Base-by-base conservation (phyloP, 768 basidiomycete genomes). In the Trametes gibbosa region DNA sequence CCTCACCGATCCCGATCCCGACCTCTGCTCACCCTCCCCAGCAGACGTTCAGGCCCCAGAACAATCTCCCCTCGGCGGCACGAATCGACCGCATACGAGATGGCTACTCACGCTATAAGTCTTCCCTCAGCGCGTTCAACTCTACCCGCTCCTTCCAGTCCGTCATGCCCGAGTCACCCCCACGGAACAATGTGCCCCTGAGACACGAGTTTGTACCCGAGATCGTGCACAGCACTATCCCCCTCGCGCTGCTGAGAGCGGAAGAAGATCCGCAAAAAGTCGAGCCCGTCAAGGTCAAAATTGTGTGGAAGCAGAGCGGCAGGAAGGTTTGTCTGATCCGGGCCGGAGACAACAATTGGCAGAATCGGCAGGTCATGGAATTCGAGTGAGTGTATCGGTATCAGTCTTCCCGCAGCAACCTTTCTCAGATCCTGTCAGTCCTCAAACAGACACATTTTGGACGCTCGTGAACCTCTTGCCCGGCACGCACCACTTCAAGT, bases 401-500 rank as follows among this genome's bases (percentile, higher is more conserved):
- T 25, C 47, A 12, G 21, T 32, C 13, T 39, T 12, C 25, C 52
- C 13, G 10, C 13, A 47, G 51, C 21, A 32, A 14, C 52, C 7
- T 17, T 14, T 19, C 53, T 49, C 9, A 56, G 25, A 12, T n/a
- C 21, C 32, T n/a, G 27, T 5, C 47, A 70, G 70, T 50, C 66
- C 75, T 3, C 69, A 72, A 49, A 70, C 68, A 3, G 74, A 75
- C 59, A 70, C 70, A 5, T 79, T 74, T 69, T 72, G 68, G 37
- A 67, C 75, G 5, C 70, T 69, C 65, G 74, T 86, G 25, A 67
- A 77, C 5, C 82, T 98, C 0, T 83, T 85, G 10, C 93, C 94
- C 0, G 96, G 96, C 16, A 94, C 94, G 0, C 94, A 98, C 69
- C 91, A 95, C 63, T 81, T 98, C 70, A 92, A 95, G 58, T 98